These are phyloP conservation scores for Astraeus odoratus DNA, from an alignment of 768 basidiomycete genomes.

Conservation along the genomic window DNA sequence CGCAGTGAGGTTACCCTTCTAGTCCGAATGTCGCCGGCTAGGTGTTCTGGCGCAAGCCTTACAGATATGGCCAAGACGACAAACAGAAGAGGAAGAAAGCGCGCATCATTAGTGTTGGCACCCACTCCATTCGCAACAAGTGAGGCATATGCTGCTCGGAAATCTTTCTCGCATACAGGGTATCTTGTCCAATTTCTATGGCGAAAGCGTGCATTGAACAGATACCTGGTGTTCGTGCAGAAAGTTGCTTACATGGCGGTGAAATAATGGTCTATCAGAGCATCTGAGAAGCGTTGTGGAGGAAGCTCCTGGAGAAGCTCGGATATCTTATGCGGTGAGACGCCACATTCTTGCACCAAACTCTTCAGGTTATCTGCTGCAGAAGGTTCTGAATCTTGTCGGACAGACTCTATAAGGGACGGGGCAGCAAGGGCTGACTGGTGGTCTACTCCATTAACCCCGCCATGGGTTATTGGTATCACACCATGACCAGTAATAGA, in stretches of 20 bases:
- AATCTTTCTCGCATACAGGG: conserved; percentile 80
- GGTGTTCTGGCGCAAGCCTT: conserved; percentile 76
- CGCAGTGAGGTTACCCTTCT: conserved; percentile 76
- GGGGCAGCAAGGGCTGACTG: conserved; percentile 23
- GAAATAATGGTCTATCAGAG: conserved; percentile 81
- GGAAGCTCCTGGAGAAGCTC: conserved; percentile 88
- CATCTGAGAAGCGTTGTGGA: conserved; percentile 64
- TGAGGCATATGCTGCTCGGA: conserved; percentile 64
- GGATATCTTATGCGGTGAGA: conserved; percentile 82
- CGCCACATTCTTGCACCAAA: conserved; percentile 88
- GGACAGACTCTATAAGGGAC: conserved; percentile 35
- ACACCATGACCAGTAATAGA: conserved; percentile 8
- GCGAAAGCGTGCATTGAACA: conserved; percentile 1
- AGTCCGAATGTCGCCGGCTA: conserved; percentile 72
- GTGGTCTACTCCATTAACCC: conserved; percentile 19
- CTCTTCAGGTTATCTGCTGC: conserved; percentile 81
- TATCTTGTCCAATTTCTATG: conserved; percentile 89
- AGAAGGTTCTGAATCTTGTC: conserved; percentile 36
- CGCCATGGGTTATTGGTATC: conserved; percentile 14
- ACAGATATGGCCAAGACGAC: conserved; percentile 87
- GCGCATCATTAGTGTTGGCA: conserved; percentile 68
- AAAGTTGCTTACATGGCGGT: conserved; percentile 48
- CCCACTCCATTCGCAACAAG: conserved; percentile 55
- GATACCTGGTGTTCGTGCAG: background rate
- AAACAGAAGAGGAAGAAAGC: conserved; percentile 87